Evolutionary conservation across 805 yeast species (phyloP).

Genomic region (Naumovozyma baii): DNA sequence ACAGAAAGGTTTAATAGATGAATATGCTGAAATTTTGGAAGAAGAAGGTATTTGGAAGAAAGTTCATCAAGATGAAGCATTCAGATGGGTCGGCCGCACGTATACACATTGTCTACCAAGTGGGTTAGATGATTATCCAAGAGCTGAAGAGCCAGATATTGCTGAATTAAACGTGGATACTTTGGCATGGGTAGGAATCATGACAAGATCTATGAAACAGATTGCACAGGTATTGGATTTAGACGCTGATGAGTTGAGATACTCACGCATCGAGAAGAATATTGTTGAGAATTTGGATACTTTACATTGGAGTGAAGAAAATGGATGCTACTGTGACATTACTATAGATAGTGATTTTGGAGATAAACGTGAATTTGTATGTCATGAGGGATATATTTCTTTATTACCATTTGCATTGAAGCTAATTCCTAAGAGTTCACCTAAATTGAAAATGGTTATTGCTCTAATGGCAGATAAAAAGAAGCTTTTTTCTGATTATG

Average conservation of each 20-base stretch:
- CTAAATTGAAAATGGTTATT: constrained; percentile 43
- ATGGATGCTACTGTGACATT: constrained; percentile 70
- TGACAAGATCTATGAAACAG: constrained; percentile 72
- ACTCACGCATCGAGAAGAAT: constrained; percentile 42
- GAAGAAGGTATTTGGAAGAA: constrained; percentile 27
- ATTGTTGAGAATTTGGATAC: constrained; percentile 57
- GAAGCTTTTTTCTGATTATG: constrained; percentile 67
- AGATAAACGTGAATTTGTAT: constrained; percentile 48
- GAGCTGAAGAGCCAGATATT: constrained; percentile 68
- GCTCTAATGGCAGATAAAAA: constrained; percentile 56
- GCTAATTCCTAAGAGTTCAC: constrained; percentile 43
- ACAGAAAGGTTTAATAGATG: constrained; percentile 65
- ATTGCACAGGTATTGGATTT: constrained; percentile 57
- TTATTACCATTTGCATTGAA: constrained; percentile 75
- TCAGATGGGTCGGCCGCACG: constrained; percentile 92
- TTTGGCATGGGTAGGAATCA: constrained; percentile 85
- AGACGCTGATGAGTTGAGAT: constrained; percentile 48
- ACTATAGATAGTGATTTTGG: constrained; percentile 61
- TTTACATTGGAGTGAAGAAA: constrained; percentile 70
- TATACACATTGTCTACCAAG: constrained; percentile 77
- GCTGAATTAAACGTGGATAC: constrained; percentile 89
- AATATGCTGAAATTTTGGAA: constrained; percentile 41
- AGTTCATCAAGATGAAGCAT: constrained; percentile 50
- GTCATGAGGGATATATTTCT: constrained; percentile 84
- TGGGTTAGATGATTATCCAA: constrained; percentile 93